Percentiles rank a stretch among this genome's conserved stretches.
These are phyloP conservation scores for Cephalotrichum gorgonifer DNA, from an alignment of 2,329 filamentous ascomycete genomes.

Conservation along the genomic window DNA sequence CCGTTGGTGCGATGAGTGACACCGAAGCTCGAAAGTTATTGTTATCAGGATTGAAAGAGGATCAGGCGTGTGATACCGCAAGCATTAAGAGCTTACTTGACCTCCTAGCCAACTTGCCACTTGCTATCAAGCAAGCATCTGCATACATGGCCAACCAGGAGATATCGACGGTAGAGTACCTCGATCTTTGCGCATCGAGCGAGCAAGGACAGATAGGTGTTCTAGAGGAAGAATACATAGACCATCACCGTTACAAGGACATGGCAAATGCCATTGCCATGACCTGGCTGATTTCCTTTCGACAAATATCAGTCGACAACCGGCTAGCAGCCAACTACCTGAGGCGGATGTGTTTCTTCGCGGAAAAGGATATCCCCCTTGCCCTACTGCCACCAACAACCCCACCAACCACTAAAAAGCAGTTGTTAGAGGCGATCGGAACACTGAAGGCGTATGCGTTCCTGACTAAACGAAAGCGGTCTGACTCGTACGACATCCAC, in stretches of 20 bases:
- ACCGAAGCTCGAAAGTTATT: conserved; percentile 14
- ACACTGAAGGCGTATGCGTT: conserved; percentile 19
- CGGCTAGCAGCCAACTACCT: conserved; percentile 17
- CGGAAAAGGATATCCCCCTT: conserved; percentile 18
- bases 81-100: conserved; percentile 16
- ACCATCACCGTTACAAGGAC: conserved; percentile 11
- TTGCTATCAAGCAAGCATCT: conserved; percentile 24
- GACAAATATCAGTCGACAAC: conserved; percentile 14
- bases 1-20: not conserved
- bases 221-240: not conserved
- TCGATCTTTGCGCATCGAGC: conserved; percentile 13
- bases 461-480: conserved; percentile 12
- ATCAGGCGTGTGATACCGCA: conserved; percentile 11
- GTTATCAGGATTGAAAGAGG: conserved; percentile 7
- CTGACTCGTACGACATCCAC: conserved; percentile 17
- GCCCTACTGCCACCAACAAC: conserved; percentile 12
- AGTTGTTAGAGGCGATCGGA: conserved; percentile 12
- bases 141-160: conserved; percentile 20
- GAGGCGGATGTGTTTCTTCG: conserved; percentile 17
- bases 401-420: conserved; percentile 1
- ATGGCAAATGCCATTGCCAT: conserved; percentile 17
- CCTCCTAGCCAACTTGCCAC: conserved; percentile 18
- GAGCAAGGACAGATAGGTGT: conserved; percentile 9
- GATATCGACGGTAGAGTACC: conserved; percentile 14
- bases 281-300: conserved; percentile 24